Evolutionary conservation across 306 rosid species (phyloP).

Genomic region (Gleditsia sinensis): DNA sequence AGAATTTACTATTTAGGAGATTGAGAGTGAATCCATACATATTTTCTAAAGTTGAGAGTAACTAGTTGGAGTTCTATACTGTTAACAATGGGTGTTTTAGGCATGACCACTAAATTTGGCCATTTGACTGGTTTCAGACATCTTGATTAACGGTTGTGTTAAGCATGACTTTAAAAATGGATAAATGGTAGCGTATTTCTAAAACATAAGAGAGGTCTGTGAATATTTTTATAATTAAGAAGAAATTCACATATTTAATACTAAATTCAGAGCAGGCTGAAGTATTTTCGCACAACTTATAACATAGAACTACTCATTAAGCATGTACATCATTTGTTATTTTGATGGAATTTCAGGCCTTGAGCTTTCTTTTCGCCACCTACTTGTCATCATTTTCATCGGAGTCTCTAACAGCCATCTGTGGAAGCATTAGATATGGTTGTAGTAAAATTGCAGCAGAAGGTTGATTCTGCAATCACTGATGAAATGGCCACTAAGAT

Average conservation of each 20-base stretch:
- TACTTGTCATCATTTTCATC: neutral
- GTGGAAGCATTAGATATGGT: neutral
- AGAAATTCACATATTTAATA: neutral
- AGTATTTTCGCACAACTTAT: neutral
- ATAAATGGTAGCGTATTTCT: neutral
- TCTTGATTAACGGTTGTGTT: neutral
- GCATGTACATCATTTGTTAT: neutral
- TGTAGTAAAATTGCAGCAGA: conserved; percentile 11
- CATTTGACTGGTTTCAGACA: neutral
- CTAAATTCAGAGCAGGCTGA: neutral
- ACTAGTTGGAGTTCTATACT: neutral
- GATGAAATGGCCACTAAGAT: neutral
- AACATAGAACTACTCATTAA: neutral
- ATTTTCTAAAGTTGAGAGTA: neutral
- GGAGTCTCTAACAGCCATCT: conserved; percentile 7
- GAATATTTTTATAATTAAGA: no score
- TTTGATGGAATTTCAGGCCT: conserved; percentile 30
- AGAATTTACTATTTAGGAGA: neutral
- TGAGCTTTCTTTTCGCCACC: conserved; percentile 26
- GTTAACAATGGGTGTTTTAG: neutral
- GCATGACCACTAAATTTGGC: neutral
- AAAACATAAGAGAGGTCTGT: neutral
- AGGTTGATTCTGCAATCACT: neutral
- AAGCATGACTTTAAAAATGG: neutral
- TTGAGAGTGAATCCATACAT: neutral